Conservation (phyloP, 78 protist species). For the Chrysochromulina parva region DNA sequence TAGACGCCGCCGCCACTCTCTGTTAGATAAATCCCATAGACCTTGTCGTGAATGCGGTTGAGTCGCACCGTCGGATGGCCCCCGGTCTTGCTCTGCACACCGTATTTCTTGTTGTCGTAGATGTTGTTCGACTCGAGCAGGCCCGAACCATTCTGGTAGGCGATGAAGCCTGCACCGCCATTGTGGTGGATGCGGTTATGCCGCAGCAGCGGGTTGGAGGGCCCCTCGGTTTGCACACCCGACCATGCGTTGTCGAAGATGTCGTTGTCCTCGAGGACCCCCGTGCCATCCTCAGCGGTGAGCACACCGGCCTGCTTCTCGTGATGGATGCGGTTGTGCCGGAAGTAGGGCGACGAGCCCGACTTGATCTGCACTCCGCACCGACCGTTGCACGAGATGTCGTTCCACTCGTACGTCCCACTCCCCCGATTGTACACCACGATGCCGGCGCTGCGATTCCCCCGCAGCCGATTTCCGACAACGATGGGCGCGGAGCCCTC, state of each 20-base stretch:
- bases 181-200: constrained; percentile 35
- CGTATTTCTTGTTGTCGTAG: constrained; percentile 40
- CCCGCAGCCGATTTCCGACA: not conserved
- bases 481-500: constrained; percentile 15
- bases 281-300: constrained; percentile 26
- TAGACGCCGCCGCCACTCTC: constrained; percentile 13
- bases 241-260: constrained; percentile 32
- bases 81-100: constrained; percentile 42
- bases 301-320: constrained; percentile 34
- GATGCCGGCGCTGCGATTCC: constrained; percentile 20
- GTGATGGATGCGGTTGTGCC: constrained; percentile 16
- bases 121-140: constrained; percentile 28
- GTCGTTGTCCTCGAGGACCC: constrained; percentile 28
- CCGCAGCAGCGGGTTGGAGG: constrained; percentile 36
- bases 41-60: constrained; percentile 18
- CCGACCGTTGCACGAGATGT: constrained; percentile 38
- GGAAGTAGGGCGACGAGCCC: constrained; percentile 22
- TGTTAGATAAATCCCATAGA: constrained; percentile 32
- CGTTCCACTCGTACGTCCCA: constrained; percentile 28
- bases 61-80: constrained; percentile 12
- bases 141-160: constrained; percentile 39
- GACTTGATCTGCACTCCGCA: constrained; percentile 47
- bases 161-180: constrained; percentile 38
- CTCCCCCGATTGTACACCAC: constrained; percentile 32
- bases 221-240: constrained; percentile 38